Evolutionary conservation across 164 flowering plant species (phyloP).

Genomic region (Nelumbo lutea): DNA sequence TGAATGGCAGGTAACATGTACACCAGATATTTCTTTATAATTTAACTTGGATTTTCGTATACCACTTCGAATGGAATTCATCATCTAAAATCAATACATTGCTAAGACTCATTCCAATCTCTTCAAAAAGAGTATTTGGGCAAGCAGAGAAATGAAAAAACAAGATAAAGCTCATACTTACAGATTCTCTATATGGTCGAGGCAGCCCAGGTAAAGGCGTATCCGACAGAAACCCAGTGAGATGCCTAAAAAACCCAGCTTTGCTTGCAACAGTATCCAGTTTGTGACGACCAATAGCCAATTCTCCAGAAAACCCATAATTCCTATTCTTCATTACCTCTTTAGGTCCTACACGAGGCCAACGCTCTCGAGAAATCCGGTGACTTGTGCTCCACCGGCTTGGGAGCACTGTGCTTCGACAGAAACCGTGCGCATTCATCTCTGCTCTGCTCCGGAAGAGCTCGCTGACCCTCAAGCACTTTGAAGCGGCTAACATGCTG

Average conservation of each 20-base stretch:
- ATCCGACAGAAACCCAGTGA: conserved; percentile 24
- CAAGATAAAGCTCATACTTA: conserved; percentile 3
- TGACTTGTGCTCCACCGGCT: not conserved
- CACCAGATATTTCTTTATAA: too few relatives aligned
- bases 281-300: not conserved
- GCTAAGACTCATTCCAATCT: too few relatives aligned
- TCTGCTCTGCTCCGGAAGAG: not conserved
- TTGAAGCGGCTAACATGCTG: conserved; percentile 14
- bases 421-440: conserved; percentile 1
- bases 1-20: too few relatives aligned
- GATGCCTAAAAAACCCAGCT: conserved; percentile 7
- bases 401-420: not conserved
- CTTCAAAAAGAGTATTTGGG: too few relatives aligned
- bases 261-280: not conserved
- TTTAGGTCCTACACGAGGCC: not conserved
- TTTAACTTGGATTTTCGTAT: too few relatives aligned
- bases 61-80: too few relatives aligned
- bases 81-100: too few relatives aligned
- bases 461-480: conserved; percentile 14
- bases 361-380: not conserved
- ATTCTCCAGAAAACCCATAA: conserved; percentile 1
- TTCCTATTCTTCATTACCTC: not conserved
- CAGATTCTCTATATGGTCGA: conserved; percentile 12
- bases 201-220: conserved; percentile 12
- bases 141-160: not conserved